Percentiles rank a stretch among this genome's conserved stretches.
These are phyloP conservation scores for Penicillium sp. DNA, from an alignment of 2,329 filamentous ascomycete species.

Conservation along the genomic window DNA sequence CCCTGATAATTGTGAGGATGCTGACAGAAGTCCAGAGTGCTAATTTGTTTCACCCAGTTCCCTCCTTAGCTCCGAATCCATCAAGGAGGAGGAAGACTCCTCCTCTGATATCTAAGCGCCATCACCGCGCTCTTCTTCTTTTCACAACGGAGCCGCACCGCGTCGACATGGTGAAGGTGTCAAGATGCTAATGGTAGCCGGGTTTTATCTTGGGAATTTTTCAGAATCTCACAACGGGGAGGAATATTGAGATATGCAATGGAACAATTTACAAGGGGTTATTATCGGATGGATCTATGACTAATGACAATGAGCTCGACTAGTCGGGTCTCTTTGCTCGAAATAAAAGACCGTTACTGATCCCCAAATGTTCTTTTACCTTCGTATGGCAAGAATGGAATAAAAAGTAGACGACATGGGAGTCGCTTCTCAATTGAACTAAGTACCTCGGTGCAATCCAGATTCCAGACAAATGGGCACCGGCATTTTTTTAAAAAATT, in stretches of 20 bases:
- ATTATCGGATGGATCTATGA: not conserved
- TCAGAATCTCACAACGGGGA: not conserved
- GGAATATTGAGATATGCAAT: not conserved
- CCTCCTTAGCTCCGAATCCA: not conserved
- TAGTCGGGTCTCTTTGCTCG: not conserved
- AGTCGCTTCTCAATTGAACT: not conserved
- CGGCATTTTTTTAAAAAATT: not conserved
- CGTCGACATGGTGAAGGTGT: not conserved
- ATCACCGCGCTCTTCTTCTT: not conserved
- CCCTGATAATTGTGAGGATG: not conserved
- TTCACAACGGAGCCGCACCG: not conserved
- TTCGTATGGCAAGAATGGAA: not conserved
- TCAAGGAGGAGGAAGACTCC: not conserved
- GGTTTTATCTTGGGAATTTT: not conserved
- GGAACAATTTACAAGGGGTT: not conserved
- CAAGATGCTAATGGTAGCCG: not conserved
- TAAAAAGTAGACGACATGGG: not conserved
- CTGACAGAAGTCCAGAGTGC: fast-evolving
- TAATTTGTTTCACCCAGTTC: not conserved
- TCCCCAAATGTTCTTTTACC: not conserved
- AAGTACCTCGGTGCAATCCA: not conserved
- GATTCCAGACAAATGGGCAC: not conserved
- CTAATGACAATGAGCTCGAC: not conserved
- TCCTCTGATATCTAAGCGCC: not conserved
- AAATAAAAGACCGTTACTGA: not conserved